These are phyloP conservation scores for Fusarium sp. DNA, from an alignment of 2,329 filamentous ascomycete genomes.

Conservation along the genomic window DNA sequence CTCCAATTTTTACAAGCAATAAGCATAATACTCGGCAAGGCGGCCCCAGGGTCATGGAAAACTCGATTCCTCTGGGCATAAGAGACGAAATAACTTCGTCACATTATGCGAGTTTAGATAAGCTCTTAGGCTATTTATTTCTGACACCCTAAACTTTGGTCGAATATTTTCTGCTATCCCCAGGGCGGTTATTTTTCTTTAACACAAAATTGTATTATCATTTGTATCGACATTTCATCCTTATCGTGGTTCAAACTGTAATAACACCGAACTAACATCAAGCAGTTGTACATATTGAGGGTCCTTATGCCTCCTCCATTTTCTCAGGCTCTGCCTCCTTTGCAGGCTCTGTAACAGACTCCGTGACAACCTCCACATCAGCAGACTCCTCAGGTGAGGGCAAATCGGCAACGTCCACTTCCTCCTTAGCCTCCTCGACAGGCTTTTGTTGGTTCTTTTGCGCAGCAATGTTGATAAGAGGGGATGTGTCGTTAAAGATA, in stretches of 20 bases:
- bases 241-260: constrained; percentile 38
- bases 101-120: too few relatives aligned
- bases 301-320: constrained; percentile 36
- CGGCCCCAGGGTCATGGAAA: too few relatives aligned
- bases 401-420: constrained; percentile 53
- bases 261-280: constrained; percentile 40
- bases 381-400: constrained; percentile 52
- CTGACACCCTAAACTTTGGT: too few relatives aligned
- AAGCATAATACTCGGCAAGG: neutral
- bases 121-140: too few relatives aligned
- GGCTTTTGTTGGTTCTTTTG: constrained; percentile 59
- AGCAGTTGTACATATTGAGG: constrained; percentile 34
- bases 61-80: too few relatives aligned
- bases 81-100: too few relatives aligned
- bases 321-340: constrained; percentile 24
- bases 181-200: neutral
- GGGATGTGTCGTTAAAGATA: constrained; percentile 89
- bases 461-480: constrained; percentile 78
- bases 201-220: constrained; percentile 37
- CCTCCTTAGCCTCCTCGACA: constrained; percentile 50
- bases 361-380: constrained; percentile 8
- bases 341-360: constrained; percentile 9
- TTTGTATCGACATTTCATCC: constrained; percentile 37
- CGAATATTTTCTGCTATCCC: too few relatives aligned
- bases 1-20: neutral